Percentiles rank a stretch among this genome's conserved stretches.
These are phyloP conservation scores for Albatrellus ellisii DNA, from an alignment of 768 basidiomycete species.

Conservation along the genomic window DNA sequence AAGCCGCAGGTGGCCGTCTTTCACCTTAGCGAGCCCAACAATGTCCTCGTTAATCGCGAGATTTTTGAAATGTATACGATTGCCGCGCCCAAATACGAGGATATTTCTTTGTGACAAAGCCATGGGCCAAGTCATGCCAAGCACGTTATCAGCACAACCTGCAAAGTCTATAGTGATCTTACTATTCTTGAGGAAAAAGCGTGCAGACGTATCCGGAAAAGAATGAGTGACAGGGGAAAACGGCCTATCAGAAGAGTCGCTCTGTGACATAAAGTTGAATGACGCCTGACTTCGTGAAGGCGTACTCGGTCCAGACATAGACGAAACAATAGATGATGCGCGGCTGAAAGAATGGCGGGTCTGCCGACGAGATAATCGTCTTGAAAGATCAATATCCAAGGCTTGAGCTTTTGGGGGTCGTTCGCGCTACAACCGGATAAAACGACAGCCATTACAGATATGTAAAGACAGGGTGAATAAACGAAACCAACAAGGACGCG, in stretches of 20 bases:
- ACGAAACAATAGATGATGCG: not conserved
- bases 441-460: not conserved
- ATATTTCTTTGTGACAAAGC: constrained; percentile 31
- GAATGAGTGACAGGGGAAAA: constrained; percentile 6
- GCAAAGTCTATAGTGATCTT: constrained; percentile 11
- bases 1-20: constrained; percentile 28
- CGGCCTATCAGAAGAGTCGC: constrained; percentile 3
- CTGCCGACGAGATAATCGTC: constrained; percentile 2
- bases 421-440: not conserved
- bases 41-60: constrained; percentile 26
- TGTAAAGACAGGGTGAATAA: too few species aligned
- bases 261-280: not conserved
- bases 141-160: not conserved
- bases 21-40: constrained; percentile 36
- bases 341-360: constrained; percentile 1
- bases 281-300: not conserved
- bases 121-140: constrained; percentile 16
- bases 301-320: not conserved
- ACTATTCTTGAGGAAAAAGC: constrained; percentile 5
- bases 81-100: constrained; percentile 38
- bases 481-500: not conserved
- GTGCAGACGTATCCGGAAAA: constrained; percentile 9
- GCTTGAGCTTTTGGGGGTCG: not conserved
- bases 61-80: constrained; percentile 41
- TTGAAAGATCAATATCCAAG: not conserved